A percentile compares a stretch with the other conserved stretches of the same genome.
These are phyloP conservation scores for Ustilago vetiveriae DNA, from an alignment of 1,284 basidiomycete species.

Conservation along the genomic window DNA sequence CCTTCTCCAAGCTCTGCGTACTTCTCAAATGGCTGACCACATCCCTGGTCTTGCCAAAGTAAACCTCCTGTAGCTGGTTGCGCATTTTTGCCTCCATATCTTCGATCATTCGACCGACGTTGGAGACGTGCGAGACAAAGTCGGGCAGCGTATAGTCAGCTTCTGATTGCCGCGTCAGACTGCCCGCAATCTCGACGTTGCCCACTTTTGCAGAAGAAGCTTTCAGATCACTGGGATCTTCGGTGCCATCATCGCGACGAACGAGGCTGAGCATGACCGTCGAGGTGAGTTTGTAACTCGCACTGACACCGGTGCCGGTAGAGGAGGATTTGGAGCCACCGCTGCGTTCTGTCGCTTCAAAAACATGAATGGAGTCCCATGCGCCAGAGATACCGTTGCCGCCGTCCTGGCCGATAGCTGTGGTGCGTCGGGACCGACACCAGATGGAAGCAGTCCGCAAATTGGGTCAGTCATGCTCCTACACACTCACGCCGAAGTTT, in stretches of 20 bases:
- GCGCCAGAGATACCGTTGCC: constrained; percentile 71
- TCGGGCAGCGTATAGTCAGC: constrained; percentile 52
- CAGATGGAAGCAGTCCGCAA: background rate
- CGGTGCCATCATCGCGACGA: constrained; percentile 71
- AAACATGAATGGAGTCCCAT: constrained; percentile 99
- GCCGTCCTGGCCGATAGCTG: constrained; percentile 45
- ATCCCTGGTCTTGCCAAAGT: constrained; percentile 97
- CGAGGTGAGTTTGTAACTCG: constrained; percentile 95
- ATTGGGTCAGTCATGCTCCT: too few relatives aligned
- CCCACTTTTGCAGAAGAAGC: constrained; percentile 70
- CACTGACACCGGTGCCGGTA: constrained; percentile 74
- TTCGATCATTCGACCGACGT: constrained; percentile 93
- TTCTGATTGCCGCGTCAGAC: constrained; percentile 95
- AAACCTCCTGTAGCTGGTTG: constrained; percentile 82
- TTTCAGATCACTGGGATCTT: constrained; percentile 27
- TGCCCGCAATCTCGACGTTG: constrained; percentile 86
- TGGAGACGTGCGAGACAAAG: constrained; percentile 80
- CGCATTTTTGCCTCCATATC: constrained; percentile 99
- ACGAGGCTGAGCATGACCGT: constrained; percentile 96
- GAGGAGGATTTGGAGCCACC: constrained; percentile 19
- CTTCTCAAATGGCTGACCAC: constrained; percentile 90
- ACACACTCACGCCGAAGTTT: too few relatives aligned
- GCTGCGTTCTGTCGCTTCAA: constrained; percentile 84
- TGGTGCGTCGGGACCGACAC: background rate
- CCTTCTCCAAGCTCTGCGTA: constrained; percentile 83